Evolutionary conservation across 108 stramenopile genomes (phyloP).

Genomic region (Cyclotella sp.): DNA sequence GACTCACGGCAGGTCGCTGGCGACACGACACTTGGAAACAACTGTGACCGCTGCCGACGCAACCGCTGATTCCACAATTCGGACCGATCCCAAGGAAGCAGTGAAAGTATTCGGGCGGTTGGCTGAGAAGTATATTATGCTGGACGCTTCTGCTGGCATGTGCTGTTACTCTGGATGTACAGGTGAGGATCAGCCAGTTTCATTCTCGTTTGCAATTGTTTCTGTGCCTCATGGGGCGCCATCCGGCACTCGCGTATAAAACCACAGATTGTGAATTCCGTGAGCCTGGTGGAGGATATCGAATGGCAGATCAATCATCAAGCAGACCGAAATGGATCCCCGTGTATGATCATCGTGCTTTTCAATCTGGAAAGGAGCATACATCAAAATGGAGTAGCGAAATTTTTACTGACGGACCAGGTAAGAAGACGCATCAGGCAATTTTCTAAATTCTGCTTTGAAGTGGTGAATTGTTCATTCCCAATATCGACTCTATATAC

Average conservation of each 20-base stretch:
- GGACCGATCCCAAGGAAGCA: constrained; percentile 76
- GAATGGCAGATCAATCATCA: constrained; percentile 84
- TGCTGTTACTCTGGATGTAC: constrained; percentile 85
- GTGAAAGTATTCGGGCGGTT: constrained; percentile 85
- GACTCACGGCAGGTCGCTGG: background rate
- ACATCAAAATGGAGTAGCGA: constrained; percentile 72
- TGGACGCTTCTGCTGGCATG: constrained; percentile 80
- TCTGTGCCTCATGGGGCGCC: background rate
- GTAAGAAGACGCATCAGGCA: background rate
- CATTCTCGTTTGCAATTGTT: background rate
- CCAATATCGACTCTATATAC: background rate
- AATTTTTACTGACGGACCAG: constrained; percentile 64
- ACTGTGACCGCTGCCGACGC: constrained; percentile 16
- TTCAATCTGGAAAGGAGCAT: constrained; percentile 77
- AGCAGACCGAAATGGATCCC: constrained; percentile 89
- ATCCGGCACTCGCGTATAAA: background rate
- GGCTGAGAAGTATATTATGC: constrained; percentile 89
- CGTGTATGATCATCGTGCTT: constrained; percentile 66
- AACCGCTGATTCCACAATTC: background rate
- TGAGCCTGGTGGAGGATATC: constrained; percentile 82
- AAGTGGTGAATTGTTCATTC: background rate
- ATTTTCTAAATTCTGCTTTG: background rate
- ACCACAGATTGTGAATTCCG: constrained; percentile 56
- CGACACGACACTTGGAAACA: constrained; percentile 25
- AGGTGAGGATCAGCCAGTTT: constrained; percentile 33